Percentiles rank a stretch among this genome's conserved stretches.
These are phyloP conservation scores for Wickerhamiella sergipiensis DNA, from an alignment of 805 yeast species.

Conservation along the genomic window DNA sequence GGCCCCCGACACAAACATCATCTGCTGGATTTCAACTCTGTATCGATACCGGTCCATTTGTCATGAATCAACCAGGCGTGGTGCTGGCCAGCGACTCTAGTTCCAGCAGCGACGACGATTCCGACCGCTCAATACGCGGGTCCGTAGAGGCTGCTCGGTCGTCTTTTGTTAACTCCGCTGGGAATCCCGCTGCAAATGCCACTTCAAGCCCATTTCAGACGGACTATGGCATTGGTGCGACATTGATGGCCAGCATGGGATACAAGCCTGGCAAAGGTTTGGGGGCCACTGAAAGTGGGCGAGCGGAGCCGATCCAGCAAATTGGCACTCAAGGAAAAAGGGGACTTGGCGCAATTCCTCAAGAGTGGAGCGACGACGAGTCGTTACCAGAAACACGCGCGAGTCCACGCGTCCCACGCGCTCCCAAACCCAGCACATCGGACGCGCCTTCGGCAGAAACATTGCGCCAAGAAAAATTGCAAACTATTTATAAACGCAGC, in stretches of 20 bases:
- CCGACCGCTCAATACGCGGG: neutral
- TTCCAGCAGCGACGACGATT: neutral
- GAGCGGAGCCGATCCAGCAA: constrained; percentile 59
- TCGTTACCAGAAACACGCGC: no score
- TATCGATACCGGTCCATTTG: constrained; percentile 41
- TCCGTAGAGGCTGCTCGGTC: no score
- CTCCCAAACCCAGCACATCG: neutral
- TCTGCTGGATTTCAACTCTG: constrained; percentile 83
- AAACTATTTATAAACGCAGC: neutral
- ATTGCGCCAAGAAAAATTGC: neutral
- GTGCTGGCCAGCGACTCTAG: neutral
- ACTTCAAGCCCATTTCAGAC: neutral
- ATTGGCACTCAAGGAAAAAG: neutral
- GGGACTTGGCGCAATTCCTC: neutral
- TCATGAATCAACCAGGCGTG: neutral
- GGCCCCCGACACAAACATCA: constrained; percentile 98
- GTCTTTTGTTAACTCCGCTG: neutral
- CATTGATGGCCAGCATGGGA: constrained; percentile 71
- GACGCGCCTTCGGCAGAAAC: no score
- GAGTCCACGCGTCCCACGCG: no score
- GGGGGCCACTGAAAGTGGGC: constrained; percentile 64
- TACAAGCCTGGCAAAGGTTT: constrained; percentile 72
- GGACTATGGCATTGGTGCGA: constrained; percentile 75
- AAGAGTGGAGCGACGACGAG: neutral
- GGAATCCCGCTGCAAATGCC: neutral